phyloP scores from a whole-genome alignment of 2,329 filamentous ascomycete species.

The Cucurbitaria berberidis region DNA sequence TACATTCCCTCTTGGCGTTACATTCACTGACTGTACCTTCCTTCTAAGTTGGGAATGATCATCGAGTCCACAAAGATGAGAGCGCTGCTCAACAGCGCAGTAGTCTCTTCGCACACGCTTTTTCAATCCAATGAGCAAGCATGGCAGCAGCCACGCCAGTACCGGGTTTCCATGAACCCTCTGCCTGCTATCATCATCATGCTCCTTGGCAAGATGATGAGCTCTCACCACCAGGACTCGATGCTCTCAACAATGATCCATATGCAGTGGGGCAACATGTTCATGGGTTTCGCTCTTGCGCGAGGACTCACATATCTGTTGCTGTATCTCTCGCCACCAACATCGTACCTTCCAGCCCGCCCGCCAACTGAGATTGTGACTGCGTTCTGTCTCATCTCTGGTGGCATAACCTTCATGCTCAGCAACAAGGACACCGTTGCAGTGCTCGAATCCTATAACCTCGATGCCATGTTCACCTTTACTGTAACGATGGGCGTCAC shows the following conservation, averaged over 20 bases:
- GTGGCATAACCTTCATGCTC: conserved; percentile 90
- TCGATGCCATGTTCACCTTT: conserved; percentile 94
- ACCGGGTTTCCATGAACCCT: conserved; percentile 82
- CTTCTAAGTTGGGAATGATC: conserved; percentile 77
- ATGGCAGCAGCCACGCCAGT: conserved; percentile 68
- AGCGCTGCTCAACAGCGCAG: conserved; percentile 64
- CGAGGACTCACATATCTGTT: conserved; percentile 80
- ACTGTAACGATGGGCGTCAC: conserved; percentile 86
- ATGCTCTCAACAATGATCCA: conserved; percentile 92
- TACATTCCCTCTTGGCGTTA: conserved; percentile 13
- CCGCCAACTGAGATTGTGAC: conserved; percentile 90
- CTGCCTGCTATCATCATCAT: conserved; percentile 87
- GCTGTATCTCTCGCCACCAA: conserved; percentile 79
- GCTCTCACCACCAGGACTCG: conserved; percentile 81
- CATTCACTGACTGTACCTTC: conserved; percentile 33
- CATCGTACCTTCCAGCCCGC: conserved; percentile 78
- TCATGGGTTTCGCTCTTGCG: conserved; percentile 80
- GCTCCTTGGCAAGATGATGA: conserved; percentile 92
- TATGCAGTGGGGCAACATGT: conserved; percentile 87
- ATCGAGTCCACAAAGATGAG: conserved; percentile 74
- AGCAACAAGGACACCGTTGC: conserved; percentile 79
- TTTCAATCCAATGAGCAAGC: conserved; percentile 48
- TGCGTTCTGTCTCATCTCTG: conserved; percentile 84
- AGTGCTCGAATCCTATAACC: conserved; percentile 75
- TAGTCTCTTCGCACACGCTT: conserved; percentile 48